phyloP scores from a whole-genome alignment of 1,284 basidiomycete genomes.

The Gomphus bonarii region DNA sequence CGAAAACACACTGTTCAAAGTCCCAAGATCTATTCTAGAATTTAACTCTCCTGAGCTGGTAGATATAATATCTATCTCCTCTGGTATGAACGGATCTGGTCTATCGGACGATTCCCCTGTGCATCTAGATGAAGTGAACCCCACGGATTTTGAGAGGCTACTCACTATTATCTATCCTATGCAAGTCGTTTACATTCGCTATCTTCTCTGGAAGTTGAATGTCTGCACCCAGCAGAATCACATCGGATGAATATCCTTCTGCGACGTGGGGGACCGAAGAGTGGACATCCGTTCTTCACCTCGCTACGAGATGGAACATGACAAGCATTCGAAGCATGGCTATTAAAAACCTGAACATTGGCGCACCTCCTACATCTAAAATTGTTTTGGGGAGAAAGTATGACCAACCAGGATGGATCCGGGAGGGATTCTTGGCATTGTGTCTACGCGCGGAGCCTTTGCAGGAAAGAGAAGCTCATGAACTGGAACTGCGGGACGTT shows the following conservation, averaged over 20 bases:
- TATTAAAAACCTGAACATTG: background rate
- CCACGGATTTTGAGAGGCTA: conserved; percentile 6
- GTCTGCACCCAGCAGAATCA: background rate
- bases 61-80: background rate
- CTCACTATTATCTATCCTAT: conserved; percentile 3
- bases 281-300: background rate
- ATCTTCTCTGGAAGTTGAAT: background rate
- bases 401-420: background rate
- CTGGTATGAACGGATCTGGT: background rate
- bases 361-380: background rate
- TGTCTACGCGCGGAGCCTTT: background rate
- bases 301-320: background rate
- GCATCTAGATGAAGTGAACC: background rate
- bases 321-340: background rate
- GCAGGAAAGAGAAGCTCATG: background rate
- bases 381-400: conserved; percentile 1
- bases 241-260: background rate
- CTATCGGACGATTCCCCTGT: background rate
- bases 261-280: background rate
- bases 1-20: conserved; percentile 6
- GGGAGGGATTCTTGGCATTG: background rate
- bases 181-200: background rate
- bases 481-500: background rate
- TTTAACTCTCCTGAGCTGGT: background rate
- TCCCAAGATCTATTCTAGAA: conserved; percentile 1